Conservation (phyloP, 2,329 filamentous ascomycete species). For the Exophiala bonariae region DNA sequence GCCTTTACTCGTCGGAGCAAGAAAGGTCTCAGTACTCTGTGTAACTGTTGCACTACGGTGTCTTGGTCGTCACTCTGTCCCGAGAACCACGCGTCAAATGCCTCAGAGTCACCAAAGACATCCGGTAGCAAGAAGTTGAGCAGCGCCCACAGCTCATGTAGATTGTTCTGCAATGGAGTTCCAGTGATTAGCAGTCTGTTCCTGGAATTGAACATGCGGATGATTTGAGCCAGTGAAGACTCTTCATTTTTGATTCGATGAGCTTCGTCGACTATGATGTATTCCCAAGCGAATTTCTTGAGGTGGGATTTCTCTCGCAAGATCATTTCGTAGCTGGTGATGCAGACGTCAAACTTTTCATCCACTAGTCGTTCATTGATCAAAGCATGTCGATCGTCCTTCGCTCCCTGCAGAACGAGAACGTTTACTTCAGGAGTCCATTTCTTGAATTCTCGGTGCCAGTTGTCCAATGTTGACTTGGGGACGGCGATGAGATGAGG, state of each 20-base stretch:
- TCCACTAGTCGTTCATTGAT: constrained; percentile 91
- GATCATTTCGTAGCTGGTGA: constrained; percentile 99
- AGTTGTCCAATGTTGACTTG: constrained; percentile 97
- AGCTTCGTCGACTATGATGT: constrained; percentile 98
- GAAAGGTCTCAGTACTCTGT: constrained; percentile 90
- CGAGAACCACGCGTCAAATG: constrained; percentile 98
- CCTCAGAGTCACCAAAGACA: constrained; percentile 93
- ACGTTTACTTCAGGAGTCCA: constrained; percentile 98
- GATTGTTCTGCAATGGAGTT: constrained; percentile 94
- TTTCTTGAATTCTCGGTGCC: constrained; percentile 88
- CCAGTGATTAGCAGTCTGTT: constrained; percentile 95
- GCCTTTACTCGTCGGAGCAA: constrained; percentile 93
- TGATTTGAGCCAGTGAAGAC: constrained; percentile 93
- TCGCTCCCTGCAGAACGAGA: constrained; percentile 88
- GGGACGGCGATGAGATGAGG: constrained; percentile 91
- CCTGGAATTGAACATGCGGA: constrained; percentile 91
- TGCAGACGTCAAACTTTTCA: constrained; percentile 95
- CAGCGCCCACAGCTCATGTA: constrained; percentile 96
- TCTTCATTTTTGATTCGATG: constrained; percentile 99
- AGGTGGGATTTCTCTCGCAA: constrained; percentile 89
- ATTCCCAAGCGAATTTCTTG: constrained; percentile 99
- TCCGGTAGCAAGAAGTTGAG: constrained; percentile 98
- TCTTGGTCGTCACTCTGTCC: constrained; percentile 88
- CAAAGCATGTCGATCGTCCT: constrained; percentile 84
- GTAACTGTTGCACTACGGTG: constrained; percentile 91